These are phyloP conservation scores for Bothriochloa decipiens DNA, from an alignment of 176 grass and related monocot genomes.

Conservation along the genomic window DNA sequence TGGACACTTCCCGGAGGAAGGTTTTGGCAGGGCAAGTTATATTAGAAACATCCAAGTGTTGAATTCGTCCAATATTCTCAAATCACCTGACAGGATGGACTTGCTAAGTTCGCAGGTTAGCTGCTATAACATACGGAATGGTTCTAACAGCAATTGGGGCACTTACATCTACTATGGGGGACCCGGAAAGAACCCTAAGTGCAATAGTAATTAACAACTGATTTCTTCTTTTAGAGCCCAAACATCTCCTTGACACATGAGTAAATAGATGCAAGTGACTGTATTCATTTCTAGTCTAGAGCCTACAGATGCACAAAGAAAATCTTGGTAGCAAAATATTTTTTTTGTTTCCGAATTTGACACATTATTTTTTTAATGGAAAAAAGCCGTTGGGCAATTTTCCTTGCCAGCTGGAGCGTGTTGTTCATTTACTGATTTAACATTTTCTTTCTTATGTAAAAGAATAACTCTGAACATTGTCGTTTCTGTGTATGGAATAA, in stretches of 20 bases:
- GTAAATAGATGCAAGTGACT: neutral
- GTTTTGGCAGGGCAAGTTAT: constrained; percentile 55
- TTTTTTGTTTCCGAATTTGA: too few species aligned
- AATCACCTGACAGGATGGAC: constrained; percentile 17
- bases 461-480: too few species aligned
- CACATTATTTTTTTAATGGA: too few species aligned
- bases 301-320: too few species aligned
- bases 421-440: too few species aligned
- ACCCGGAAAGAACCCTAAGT: constrained; percentile 46
- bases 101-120: constrained; percentile 31
- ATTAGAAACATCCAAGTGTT: constrained; percentile 66
- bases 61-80: constrained; percentile 46
- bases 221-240: neutral
- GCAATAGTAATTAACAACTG: constrained; percentile 26
- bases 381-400: too few species aligned
- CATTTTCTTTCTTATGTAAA: too few species aligned
- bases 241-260: neutral
- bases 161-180: constrained; percentile 55
- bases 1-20: constrained; percentile 59
- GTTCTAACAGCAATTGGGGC: constrained; percentile 49
- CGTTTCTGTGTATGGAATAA: too few species aligned
- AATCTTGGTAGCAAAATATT: too few species aligned
- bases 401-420: too few species aligned
- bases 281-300: too few species aligned
- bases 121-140: constrained; percentile 49